Conservation (phyloP, 2,329 filamentous ascomycete species). For the Colletotrichum tropicicola region DNA sequence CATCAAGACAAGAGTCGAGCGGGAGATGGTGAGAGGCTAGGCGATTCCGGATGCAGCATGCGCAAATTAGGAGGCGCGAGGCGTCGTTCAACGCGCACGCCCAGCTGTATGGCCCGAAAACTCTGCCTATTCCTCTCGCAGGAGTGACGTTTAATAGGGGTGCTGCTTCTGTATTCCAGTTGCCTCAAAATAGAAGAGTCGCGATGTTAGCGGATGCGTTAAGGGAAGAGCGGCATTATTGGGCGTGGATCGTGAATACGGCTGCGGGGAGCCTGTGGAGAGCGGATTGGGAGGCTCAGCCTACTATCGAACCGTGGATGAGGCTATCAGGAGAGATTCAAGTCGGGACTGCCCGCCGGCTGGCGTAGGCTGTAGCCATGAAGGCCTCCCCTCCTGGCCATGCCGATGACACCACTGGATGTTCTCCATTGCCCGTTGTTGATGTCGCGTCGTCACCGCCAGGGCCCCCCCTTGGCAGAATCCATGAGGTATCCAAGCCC, state of each 20-base stretch:
- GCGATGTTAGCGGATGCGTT: not conserved
- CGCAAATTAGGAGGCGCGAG: constrained; percentile 8
- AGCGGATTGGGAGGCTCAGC: constrained; percentile 13
- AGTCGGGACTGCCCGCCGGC: constrained; percentile 1
- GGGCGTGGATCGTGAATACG: constrained; percentile 10
- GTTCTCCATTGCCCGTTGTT: not conserved
- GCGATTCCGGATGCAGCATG: not conserved
- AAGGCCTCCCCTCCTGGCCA: too few relatives aligned
- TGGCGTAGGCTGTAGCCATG: not conserved
- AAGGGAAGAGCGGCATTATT: constrained; percentile 15
- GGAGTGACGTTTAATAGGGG: not conserved
- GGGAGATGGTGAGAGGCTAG: not conserved
- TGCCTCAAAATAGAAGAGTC: constrained; percentile 4
- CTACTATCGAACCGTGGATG: not conserved
- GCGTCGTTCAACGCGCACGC: not conserved
- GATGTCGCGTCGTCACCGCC: constrained; percentile 1
- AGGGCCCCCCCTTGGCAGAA: not conserved
- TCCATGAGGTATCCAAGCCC: not conserved
- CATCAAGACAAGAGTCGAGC: not conserved
- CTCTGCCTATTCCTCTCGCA: not conserved
- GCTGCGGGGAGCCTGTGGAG: constrained; percentile 8
- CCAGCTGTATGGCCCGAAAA: not conserved
- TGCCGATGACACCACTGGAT: not conserved
- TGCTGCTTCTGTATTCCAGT: not conserved
- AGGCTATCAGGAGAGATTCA: constrained; percentile 17